A percentile compares a stretch with the other conserved stretches of the same genome.
Evolutionary conservation across 352 stramenopile species (phyloP).

Genomic region (Phytopythium litorale): DNA sequence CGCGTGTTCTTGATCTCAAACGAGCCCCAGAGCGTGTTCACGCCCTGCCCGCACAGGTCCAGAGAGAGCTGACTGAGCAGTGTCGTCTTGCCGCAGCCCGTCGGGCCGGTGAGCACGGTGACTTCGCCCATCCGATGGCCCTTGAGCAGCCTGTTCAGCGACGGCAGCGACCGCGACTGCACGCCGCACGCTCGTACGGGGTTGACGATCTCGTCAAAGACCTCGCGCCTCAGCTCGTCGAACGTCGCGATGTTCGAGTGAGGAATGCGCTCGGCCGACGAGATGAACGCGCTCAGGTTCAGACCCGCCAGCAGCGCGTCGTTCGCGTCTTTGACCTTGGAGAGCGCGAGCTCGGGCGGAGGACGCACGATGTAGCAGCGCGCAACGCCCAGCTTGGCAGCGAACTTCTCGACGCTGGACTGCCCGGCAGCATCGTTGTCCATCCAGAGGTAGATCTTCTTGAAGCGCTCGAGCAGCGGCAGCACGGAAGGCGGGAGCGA

Average conservation of each 20-base stretch:
- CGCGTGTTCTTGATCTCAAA: slow-evolving; percentile 99
- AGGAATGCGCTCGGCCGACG: slow-evolving; percentile 74
- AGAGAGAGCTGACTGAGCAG: slow-evolving; percentile 90
- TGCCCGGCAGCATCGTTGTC: slow-evolving; percentile 95
- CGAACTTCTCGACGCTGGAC: slow-evolving; percentile 96
- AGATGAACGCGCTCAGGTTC: slow-evolving; percentile 87
- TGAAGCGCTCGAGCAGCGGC: slow-evolving; percentile 95
- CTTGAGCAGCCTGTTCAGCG: slow-evolving; percentile 95
- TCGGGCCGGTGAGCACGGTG: slow-evolving; percentile 97
- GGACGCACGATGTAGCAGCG: slow-evolving; percentile 91
- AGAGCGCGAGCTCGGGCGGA: slow-evolving; percentile 23
- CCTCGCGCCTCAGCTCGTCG: slow-evolving; percentile 86
- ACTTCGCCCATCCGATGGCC: slow-evolving; percentile 97
- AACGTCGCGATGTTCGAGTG: slow-evolving; percentile 96
- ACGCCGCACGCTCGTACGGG: slow-evolving; percentile 92
- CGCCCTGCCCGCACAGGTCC: slow-evolving; percentile 91
- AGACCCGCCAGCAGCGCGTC: slow-evolving; percentile 92
- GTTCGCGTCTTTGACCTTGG: slow-evolving; percentile 98
- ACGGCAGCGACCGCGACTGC: slow-evolving; percentile 91
- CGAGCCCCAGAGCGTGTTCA: slow-evolving; percentile 97
- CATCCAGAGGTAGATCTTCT: slow-evolving; percentile 99
- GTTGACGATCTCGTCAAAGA: slow-evolving; percentile 95
- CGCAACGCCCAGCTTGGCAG: slow-evolving; percentile 92
- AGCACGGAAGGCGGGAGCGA: slow-evolving; percentile 94
- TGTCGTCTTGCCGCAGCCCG: slow-evolving; percentile 95